These are phyloP conservation scores for Mrakia gelida DNA, from an alignment of 768 basidiomycete genomes.

Conservation along the genomic window DNA sequence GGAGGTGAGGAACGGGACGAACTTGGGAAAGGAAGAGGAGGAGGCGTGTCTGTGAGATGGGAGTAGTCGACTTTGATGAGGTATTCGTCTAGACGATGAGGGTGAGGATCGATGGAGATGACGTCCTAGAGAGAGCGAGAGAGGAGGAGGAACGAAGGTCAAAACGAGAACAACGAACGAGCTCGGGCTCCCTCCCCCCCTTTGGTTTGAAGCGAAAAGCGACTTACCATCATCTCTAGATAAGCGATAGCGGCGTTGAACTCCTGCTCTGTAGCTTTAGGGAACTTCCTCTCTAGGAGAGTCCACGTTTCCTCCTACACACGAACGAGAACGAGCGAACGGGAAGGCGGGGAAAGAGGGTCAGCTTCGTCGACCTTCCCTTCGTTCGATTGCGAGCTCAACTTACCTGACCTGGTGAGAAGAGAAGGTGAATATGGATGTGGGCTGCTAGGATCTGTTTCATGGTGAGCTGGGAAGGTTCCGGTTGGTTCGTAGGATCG, in stretches of 20 bases:
- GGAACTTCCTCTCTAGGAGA: conserved; percentile 29
- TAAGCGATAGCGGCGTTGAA: conserved; percentile 30
- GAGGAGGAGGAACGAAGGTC: background rate
- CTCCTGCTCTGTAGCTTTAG: conserved; percentile 23
- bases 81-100: conserved; percentile 19
- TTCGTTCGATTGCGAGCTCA: background rate
- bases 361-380: background rate
- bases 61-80: conserved; percentile 31
- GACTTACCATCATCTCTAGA: conserved; percentile 27
- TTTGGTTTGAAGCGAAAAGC: background rate
- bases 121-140: conserved; percentile 28
- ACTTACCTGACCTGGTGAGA: conserved; percentile 31
- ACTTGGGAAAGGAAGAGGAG: conserved; percentile 25
- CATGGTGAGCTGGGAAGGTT: background rate
- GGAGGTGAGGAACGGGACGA: background rate
- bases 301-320: conserved; percentile 30
- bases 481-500: background rate
- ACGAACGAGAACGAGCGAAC: background rate
- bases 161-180: background rate
- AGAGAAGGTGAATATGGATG: conserved; percentile 30
- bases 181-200: too few relatives aligned
- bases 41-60: background rate
- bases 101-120: conserved; percentile 31
- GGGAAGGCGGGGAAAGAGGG: background rate
- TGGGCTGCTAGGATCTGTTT: conserved; percentile 30